Evolutionary conservation across 2,329 filamentous ascomycete genomes (phyloP), one percentile per base, ranked within the genome.

Genomic region (Metarhizium robertsii): DNA sequence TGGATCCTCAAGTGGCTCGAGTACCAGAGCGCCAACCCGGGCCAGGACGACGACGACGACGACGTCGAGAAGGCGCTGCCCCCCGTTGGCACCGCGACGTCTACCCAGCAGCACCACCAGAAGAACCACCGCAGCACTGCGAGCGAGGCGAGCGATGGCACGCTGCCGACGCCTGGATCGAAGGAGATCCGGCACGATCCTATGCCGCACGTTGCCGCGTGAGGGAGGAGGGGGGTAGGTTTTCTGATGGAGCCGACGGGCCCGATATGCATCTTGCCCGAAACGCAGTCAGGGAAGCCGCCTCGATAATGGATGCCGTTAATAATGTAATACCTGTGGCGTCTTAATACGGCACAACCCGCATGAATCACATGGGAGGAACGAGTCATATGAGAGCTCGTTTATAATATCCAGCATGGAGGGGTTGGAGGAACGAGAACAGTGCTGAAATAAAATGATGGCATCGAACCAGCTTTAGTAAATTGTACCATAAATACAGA

Each of bases 1-100:
- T 73, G 71, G 56, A 59, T 78, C 3, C 67, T 83, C 54, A 79
- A 79, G 63, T 64, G 69, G 34, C 68, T 82, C 36, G 73, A 81
- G 54, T 83, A 81, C 63, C 68, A 76, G 60, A 75, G 70, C 13
- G 72, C 72, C 55, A 79, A 80, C 61, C 74, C 74, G 0, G 75
- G 73, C 7, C 78, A 79, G 61, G 78, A 80, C 49, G 65, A 62
- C 8, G 67, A 69, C 8, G 67, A 69, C 25, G 25, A 25, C 34
- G 69, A 71, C 18, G 13, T 66, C 13, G 68, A 71, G 57, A 53
- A 50, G 49, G 57, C 55, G 11, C 13, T 50, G 18, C 47, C 47
- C 47, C 10, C 46, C 29, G 14, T 18, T 25, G 25, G 25, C 48
- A 6, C 32, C 32, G 14, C 48, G 30, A 18, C n/a, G 2, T 45